A percentile compares a stretch with the other conserved stretches of the same genome.
Conservation (phyloP, 1,284 basidiomycete genomes). For the Hypsizygus ulmarius region DNA sequence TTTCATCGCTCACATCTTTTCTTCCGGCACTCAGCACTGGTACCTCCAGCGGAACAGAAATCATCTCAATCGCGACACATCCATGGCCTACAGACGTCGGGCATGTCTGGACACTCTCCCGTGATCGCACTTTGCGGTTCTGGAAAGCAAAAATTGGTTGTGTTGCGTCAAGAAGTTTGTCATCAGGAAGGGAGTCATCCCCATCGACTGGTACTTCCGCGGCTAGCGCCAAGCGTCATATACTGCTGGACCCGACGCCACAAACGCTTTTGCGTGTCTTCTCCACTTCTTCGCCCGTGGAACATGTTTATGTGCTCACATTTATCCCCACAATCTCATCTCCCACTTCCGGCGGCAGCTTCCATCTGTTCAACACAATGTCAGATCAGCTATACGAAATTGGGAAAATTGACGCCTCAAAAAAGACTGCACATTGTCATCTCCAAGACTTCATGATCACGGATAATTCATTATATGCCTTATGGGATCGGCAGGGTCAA, state of each 20-base stretch:
- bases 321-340: slow-evolving; percentile 68
- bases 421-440: slow-evolving; percentile 60
- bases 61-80: slow-evolving; percentile 65
- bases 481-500: slow-evolving; percentile 78
- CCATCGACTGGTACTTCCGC: slow-evolving; percentile 32
- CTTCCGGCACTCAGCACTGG: slow-evolving; percentile 52
- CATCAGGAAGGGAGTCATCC: slow-evolving; percentile 36
- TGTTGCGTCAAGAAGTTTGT: slow-evolving; percentile 55
- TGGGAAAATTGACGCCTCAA: slow-evolving; percentile 56
- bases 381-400: slow-evolving; percentile 56
- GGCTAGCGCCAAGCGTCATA: slow-evolving; percentile 36
- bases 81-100: slow-evolving; percentile 71
- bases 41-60: slow-evolving; percentile 48
- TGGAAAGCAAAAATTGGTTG: slow-evolving; percentile 78
- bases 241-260: slow-evolving; percentile 54
- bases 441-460: slow-evolving; percentile 72
- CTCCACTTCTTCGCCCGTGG: slow-evolving; percentile 40
- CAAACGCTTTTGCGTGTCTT: slow-evolving; percentile 62
- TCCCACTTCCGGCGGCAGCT: slow-evolving; percentile 63
- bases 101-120: slow-evolving; percentile 82
- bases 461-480: slow-evolving; percentile 51
- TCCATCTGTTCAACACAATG: slow-evolving; percentile 56
- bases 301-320: slow-evolving; percentile 52
- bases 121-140: slow-evolving; percentile 79
- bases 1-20: slow-evolving; percentile 65